phyloP scores from a whole-genome alignment of 345 rosid species.

The Linum usitatissimum region DNA sequence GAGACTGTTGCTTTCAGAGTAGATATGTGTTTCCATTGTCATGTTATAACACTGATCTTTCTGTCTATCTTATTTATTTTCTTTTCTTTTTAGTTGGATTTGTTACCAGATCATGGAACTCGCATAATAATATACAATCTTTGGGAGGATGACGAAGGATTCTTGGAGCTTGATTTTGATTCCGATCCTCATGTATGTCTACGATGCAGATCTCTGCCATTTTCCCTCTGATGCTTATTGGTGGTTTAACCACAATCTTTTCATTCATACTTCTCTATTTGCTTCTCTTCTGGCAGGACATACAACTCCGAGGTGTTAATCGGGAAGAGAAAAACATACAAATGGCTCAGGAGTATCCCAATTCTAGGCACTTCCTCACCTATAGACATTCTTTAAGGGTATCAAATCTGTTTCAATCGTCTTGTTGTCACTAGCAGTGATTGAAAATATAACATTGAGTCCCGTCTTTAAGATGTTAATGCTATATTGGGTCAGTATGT shows the following conservation, averaged over 20 bases:
- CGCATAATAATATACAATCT: conserved; percentile 75
- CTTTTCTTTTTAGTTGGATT: conserved; percentile 43
- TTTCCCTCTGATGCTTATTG: conserved; percentile 2
- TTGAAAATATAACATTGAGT: neutral
- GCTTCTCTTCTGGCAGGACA: conserved; percentile 44
- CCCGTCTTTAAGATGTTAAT: neutral
- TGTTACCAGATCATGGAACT: conserved; percentile 72
- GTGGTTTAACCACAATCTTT: neutral
- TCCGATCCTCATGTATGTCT: conserved; percentile 52
- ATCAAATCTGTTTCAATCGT: conserved; percentile 6
- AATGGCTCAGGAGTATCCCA: conserved; percentile 71
- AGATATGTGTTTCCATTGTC: neutral
- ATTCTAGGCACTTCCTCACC: conserved; percentile 77
- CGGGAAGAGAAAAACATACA: conserved; percentile 84
- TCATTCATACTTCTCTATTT: neutral
- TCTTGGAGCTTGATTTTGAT: conserved; percentile 76
- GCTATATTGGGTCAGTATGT: no score
- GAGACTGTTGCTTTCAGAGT: neutral
- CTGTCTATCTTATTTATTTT: neutral
- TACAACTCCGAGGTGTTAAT: conserved; percentile 93
- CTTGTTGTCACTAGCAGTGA: neutral
- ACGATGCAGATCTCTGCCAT: neutral
- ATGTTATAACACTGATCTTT: neutral
- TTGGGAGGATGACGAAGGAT: conserved; percentile 93
- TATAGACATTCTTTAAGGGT: conserved; percentile 91